Evolutionary conservation across 129 eudicot species (phyloP), one percentile per base, ranked within the genome.

Genomic region (Lactuca saligna): DNA sequence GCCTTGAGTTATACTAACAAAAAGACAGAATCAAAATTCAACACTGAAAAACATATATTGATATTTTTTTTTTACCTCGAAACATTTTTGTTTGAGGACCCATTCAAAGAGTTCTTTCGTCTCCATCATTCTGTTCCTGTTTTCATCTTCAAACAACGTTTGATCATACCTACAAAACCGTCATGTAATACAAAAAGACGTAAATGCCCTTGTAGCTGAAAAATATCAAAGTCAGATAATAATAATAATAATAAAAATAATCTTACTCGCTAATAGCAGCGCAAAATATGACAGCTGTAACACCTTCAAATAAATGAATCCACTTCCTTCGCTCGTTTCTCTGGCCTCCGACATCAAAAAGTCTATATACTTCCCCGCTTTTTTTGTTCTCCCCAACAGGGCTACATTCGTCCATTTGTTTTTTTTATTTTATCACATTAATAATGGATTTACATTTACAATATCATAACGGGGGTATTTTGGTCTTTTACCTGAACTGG

Each of bases 261-360:
- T 73, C 92, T 81, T 89, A 93, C 98, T 93, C 97, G 89, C 97
- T 93, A 68, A 93, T 83, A 71, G 98, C 92, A 66, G 97, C 97
- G 80, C 98, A 93, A 80, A 93, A 93, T 41, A 93, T 89, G 74
- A 93, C 95, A 65, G 97, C 95, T 34, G 96, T 84, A 37, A 93
- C 98, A 64, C 98, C 98, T 65, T 93, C 98, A 81, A 93, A 93
- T 68, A 93, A 79, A 89, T 93, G 98, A 78, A 93, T 93, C 98
- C 97, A 93, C 74, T 93, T 93, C 80, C 97, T 89, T 81, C 98
- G 80, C 82, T 93, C 98, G 70, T 93, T 93, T 84, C 91, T 85
- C 84, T 93, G 98, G 54, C 97, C 98, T 75, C 98, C 98, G 77
- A 93, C 98, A 83, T 93, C 98, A 71, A 84, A 93, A 50, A 93